These are phyloP conservation scores for Cucumis hystrix DNA, from an alignment of 306 rosid species.

Conservation along the genomic window DNA sequence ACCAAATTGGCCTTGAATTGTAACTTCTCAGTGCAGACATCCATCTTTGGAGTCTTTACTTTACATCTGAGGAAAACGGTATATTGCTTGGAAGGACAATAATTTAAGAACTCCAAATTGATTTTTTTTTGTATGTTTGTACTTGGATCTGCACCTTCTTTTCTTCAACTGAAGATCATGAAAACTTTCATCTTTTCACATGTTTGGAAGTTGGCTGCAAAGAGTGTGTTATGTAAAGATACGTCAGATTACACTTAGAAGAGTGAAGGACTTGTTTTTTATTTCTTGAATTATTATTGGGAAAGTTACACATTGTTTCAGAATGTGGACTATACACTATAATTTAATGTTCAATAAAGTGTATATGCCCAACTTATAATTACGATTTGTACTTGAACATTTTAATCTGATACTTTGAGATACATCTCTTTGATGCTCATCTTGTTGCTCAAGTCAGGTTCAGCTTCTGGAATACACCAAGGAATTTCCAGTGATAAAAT, in stretches of 20 bases:
- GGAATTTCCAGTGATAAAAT: conserved; percentile 21
- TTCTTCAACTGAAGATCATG: background rate
- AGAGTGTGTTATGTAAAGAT: background rate
- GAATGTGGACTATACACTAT: background rate
- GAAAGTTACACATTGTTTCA: background rate
- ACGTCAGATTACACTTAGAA: background rate
- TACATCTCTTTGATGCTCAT: background rate
- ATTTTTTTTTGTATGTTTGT: background rate
- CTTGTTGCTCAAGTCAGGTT: conserved; percentile 23
- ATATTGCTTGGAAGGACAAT: background rate
- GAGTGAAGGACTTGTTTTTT: background rate
- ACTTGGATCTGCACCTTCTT: background rate
- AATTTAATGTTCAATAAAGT: background rate
- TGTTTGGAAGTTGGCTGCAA: background rate
- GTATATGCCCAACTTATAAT: background rate
- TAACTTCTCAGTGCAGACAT: background rate
- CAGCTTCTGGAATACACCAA: conserved; percentile 20
- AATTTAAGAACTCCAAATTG: background rate
- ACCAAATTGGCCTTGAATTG: background rate
- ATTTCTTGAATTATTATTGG: background rate
- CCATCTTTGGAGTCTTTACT: background rate
- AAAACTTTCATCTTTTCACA: background rate
- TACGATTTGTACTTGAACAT: background rate
- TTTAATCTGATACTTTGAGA: background rate
- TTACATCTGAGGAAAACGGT: background rate